Conservation (phyloP, 768 basidiomycete species). For the Lentinus tigrinus region DNA sequence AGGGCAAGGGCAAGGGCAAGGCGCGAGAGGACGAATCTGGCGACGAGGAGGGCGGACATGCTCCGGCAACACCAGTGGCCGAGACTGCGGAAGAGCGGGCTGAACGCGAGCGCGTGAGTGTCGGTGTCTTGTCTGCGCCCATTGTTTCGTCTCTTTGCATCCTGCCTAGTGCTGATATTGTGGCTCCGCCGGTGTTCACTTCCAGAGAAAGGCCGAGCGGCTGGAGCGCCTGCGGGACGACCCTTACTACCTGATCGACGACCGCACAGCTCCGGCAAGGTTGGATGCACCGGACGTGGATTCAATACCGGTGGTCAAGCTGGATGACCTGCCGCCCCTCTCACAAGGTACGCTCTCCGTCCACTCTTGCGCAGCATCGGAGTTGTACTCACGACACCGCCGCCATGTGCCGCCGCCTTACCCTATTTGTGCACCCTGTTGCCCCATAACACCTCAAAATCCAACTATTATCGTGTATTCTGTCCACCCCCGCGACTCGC, state of each 20-base stretch:
- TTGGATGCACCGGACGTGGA: conserved; percentile 65
- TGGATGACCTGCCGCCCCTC: conserved; percentile 68
- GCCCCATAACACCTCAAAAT: not conserved
- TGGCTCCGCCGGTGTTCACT: not conserved
- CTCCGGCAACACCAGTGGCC: conserved; percentile 37
- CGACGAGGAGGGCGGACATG: conserved; percentile 26
- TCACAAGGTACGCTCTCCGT: conserved; percentile 28
- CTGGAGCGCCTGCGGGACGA: conserved; percentile 78
- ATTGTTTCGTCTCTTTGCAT: too few species aligned
- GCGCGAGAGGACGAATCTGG: conserved; percentile 37
- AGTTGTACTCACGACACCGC: not conserved
- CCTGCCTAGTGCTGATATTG: not conserved
- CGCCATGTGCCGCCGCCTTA: not conserved
- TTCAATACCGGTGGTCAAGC: conserved; percentile 83
- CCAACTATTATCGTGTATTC: not conserved
- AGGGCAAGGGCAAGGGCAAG: conserved; percentile 49
- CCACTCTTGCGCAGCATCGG: not conserved
- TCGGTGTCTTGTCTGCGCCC: conserved; percentile 4
- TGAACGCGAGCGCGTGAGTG: conserved; percentile 61
- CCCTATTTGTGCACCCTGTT: not conserved
- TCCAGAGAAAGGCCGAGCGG: conserved; percentile 72
- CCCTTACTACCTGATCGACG: conserved; percentile 87
- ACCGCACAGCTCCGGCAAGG: conserved; percentile 37
- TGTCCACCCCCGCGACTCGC: not conserved
- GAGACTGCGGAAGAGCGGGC: conserved; percentile 61